phyloP scores from a whole-genome alignment of 345 rosid species.

The Euclidium syriacum region DNA sequence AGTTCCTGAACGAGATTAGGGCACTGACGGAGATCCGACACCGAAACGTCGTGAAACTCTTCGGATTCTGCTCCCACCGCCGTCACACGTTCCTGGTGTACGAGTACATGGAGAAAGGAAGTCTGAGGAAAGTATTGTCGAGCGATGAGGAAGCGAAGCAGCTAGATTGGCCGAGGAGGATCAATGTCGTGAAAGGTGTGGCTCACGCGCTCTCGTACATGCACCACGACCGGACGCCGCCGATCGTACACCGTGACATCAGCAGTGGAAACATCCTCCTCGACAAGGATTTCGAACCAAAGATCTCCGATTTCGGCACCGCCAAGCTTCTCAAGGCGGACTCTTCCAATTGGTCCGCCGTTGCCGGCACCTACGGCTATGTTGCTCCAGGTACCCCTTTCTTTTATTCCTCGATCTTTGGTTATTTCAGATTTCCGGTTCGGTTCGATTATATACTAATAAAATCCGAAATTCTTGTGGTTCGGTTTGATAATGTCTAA shows the following conservation, averaged over 20 bases:
- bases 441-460: too few relatives aligned
- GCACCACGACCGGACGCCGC: conserved; percentile 29
- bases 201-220: conserved; percentile 32
- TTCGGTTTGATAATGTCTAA: too few relatives aligned
- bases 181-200: conserved; percentile 24
- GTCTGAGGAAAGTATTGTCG: conserved; percentile 10
- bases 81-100: conserved; percentile 13
- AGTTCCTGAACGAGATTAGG: conserved; percentile 23
- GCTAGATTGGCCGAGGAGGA: conserved; percentile 24
- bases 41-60: conserved; percentile 30
- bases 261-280: conserved; percentile 21
- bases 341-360: conserved; percentile 14
- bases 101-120: conserved; percentile 25
- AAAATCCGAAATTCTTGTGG: too few relatives aligned
- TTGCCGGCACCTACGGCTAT: conserved; percentile 32
- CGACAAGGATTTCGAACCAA: conserved; percentile 27
- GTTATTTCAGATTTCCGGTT: too few relatives aligned
- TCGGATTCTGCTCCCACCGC: conserved; percentile 18
- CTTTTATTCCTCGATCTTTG: too few relatives aligned
- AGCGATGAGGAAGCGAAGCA: background rate
- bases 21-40: conserved; percentile 22
- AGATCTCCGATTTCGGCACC: conserved; percentile 31
- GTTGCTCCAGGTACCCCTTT: conserved; percentile 30
- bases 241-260: conserved; percentile 29
- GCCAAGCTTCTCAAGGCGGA: conserved; percentile 27